Evolutionary conservation across 805 yeast species (phyloP).

Genomic region (Spathaspora passalidarum): DNA sequence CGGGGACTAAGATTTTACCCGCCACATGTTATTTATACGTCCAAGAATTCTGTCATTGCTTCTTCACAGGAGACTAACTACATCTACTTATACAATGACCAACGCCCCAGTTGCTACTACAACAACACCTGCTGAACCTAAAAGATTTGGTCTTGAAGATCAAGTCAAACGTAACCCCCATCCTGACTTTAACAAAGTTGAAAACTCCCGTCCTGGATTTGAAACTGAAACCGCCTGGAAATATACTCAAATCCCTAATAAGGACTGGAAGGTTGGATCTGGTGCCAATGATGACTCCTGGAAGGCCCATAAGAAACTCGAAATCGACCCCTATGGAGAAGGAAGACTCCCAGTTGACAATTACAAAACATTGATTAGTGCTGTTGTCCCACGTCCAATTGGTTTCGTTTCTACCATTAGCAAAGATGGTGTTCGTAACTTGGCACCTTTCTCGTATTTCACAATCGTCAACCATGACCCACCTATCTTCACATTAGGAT

Average conservation of each 20-base stretch:
- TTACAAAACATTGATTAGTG: conserved; percentile 51
- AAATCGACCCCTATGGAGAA: conserved; percentile 47
- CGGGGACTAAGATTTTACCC: not conserved
- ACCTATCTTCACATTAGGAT: conserved; percentile 53
- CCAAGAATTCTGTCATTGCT: not conserved
- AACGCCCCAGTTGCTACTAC: not conserved
- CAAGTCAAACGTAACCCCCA: conserved; percentile 16
- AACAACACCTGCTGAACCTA: conserved; percentile 3
- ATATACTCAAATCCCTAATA: conserved; percentile 22
- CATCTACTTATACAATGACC: conserved; percentile 1
- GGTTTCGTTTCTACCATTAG: conserved; percentile 53
- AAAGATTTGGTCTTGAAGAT: conserved; percentile 9
- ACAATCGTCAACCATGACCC: conserved; percentile 50
- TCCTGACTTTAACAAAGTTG: conserved; percentile 13
- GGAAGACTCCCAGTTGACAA: conserved; percentile 41
- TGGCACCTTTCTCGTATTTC: conserved; percentile 64
- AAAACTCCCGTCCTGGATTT: conserved; percentile 9
- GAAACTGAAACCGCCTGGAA: conserved; percentile 8
- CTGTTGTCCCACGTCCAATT: conserved; percentile 58
- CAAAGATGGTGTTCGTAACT: conserved; percentile 41
- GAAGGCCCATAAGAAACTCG: conserved; percentile 42
- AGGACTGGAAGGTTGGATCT: conserved; percentile 43
- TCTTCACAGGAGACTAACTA: not conserved
- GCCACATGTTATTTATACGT: not conserved
- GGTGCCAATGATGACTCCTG: conserved; percentile 47